These are phyloP conservation scores for Lophiostoma macrostomum DNA, from an alignment of 495 filamentous ascomycete genomes.

Conservation along the genomic window DNA sequence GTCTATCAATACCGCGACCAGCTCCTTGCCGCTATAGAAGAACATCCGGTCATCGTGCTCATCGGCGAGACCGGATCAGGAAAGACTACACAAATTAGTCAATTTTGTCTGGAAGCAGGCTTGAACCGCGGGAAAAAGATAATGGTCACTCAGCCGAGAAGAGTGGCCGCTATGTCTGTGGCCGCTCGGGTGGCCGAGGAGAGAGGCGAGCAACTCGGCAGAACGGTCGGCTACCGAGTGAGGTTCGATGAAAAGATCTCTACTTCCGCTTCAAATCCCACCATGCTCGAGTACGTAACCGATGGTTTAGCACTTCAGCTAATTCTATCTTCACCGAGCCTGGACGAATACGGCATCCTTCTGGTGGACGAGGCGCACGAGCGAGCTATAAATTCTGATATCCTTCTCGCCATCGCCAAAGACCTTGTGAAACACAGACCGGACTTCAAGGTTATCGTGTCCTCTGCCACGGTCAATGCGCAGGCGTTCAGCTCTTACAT, in stretches of 20 bases:
- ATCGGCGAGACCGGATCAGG: constrained; percentile 43
- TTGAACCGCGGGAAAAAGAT: constrained; percentile 57
- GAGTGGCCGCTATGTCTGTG: constrained; percentile 95
- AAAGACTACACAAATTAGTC: constrained; percentile 45
- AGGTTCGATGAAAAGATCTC: constrained; percentile 94
- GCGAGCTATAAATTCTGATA: constrained; percentile 85
- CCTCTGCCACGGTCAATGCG: constrained; percentile 92
- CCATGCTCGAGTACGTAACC: constrained; percentile 94
- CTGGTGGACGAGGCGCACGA: constrained; percentile 99
- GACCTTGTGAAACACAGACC: constrained; percentile 83
- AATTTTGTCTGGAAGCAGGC: constrained; percentile 43
- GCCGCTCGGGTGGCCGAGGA: constrained; percentile 93
- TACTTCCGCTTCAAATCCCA: constrained; percentile 89
- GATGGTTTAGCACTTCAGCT: constrained; percentile 95
- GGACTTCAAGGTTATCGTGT: constrained; percentile 89
- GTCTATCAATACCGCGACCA: constrained; percentile 71
- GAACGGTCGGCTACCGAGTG: constrained; percentile 93
- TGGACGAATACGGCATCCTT: constrained; percentile 79
- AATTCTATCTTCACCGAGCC: constrained; percentile 82
- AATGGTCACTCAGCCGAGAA: constrained; percentile 82
- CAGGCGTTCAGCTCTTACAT: constrained; percentile 92
- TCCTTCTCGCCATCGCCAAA: constrained; percentile 85
- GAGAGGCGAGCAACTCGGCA: constrained; percentile 84
- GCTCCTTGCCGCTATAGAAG: constrained; percentile 39
- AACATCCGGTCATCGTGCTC: constrained; percentile 42